These are phyloP conservation scores for Lactuca saligna DNA, from an alignment of 129 eudicot species.

Conservation along the genomic window DNA sequence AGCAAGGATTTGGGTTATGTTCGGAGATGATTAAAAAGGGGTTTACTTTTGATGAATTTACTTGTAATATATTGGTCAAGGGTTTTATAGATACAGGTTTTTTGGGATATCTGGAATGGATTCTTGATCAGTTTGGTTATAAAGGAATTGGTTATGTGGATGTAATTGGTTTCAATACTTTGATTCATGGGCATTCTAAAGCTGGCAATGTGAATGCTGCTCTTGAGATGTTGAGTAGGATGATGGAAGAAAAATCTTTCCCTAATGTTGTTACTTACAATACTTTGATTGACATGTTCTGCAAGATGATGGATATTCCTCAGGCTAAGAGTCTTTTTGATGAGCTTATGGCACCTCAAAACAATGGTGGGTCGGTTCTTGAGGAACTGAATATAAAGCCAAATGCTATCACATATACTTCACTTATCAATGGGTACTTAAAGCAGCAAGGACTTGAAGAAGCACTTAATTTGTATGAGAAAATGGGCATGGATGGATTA, in stretches of 20 bases:
- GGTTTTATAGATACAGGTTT: conserved; percentile 62
- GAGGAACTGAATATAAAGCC: conserved; percentile 26
- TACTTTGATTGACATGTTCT: conserved; percentile 65
- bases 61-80: conserved; percentile 74
- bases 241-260: conserved; percentile 37
- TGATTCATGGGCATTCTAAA: conserved; percentile 67
- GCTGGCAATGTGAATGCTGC: conserved; percentile 42
- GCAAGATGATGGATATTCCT: conserved; percentile 55
- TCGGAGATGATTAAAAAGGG: conserved; percentile 79
- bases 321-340: conserved; percentile 57
- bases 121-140: conserved; percentile 43
- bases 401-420: conserved; percentile 63
- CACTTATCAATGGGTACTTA: conserved; percentile 51
- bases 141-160: conserved; percentile 33
- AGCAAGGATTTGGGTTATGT: conserved; percentile 68
- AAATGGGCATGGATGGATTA: conserved; percentile 55
- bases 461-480: conserved; percentile 52
- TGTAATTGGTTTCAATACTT: conserved; percentile 67
- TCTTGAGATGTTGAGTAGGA: conserved; percentile 41
- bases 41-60: conserved; percentile 51
- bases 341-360: conserved; percentile 36
- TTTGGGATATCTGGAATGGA: conserved; percentile 37
- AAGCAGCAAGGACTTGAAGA: conserved; percentile 40
- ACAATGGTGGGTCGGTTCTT: conserved; percentile 3
- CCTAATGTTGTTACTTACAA: conserved; percentile 80